Evolutionary conservation across 345 rosid genomes (phyloP).

Genomic region (Pistacia atlantica): DNA sequence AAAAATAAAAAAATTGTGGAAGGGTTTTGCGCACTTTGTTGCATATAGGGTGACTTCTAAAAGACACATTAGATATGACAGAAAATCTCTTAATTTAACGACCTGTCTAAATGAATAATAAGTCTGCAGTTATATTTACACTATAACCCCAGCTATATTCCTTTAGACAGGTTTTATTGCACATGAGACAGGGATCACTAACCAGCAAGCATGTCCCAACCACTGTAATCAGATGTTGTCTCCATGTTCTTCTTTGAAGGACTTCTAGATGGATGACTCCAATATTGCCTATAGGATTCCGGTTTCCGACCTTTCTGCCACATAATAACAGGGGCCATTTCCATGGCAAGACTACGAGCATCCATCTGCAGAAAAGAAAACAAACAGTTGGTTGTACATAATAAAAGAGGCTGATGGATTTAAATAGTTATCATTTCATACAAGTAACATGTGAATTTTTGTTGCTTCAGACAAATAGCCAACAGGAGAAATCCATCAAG

Average conservation of each 20-base stretch:
- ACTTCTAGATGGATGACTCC: constrained; percentile 60
- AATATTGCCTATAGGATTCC: constrained; percentile 65
- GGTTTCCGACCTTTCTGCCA: constrained; percentile 76
- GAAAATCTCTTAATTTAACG: background rate
- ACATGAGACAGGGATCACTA: constrained; percentile 2
- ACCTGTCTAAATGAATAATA: background rate
- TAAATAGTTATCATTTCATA: background rate
- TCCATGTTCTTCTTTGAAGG: constrained; percentile 52
- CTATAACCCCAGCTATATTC: background rate
- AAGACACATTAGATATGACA: background rate
- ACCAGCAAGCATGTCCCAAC: constrained; percentile 94
- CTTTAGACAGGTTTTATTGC: background rate
- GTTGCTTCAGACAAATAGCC: background rate
- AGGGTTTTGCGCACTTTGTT: background rate
- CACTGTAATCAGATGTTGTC: constrained; percentile 45
- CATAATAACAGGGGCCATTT: constrained; percentile 86
- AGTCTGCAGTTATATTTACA: background rate
- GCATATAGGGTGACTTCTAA: background rate
- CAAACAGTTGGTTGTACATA: background rate
- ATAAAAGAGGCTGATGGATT: background rate
- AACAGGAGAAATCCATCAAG: background rate
- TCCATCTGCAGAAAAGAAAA: constrained; percentile 67
- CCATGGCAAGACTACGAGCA: constrained; percentile 83
- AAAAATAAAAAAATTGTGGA: no score
- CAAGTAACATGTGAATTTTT: background rate